Evolutionary conservation across 805 yeast species (phyloP), one percentile per base, ranked within the genome.

Genomic region (Ogataea nakhonphanomensis): DNA sequence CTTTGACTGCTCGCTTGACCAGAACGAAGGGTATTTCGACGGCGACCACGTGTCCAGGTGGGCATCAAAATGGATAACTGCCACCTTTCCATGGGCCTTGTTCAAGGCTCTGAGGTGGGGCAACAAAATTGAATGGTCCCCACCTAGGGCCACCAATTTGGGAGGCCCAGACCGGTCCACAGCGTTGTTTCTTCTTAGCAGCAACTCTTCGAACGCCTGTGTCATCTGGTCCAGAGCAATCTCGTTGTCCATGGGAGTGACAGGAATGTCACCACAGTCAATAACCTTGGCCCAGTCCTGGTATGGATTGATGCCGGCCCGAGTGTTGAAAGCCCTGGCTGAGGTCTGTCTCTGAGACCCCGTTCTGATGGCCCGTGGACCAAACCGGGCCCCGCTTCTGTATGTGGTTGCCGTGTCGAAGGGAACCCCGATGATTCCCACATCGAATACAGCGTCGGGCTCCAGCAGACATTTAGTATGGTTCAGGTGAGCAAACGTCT

Each of bases 21-120:
- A 59, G 37, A 49, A 58, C 8, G 61, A 52, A 8, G 86, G 84
- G 55, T 84, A 84, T 57, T 79, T 73, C 44, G 74, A 69, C 8
- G 95, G 93, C 47, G 79, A 59, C 91, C 89, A 75, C 5, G 95
- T 85, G 59, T 86, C 95, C 49, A 85, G 70, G 63, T 85, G 95
- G 10, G 93, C 91, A 57, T 86, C 95, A 51, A 86, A 84, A 61
- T 86, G 95, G 41, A 86, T 75, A 26, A 86, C 79, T 15, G 86
- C 78, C 35, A 86, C 62, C 13, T 78, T 78, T 1, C 91, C 93
- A 54, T 85, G 76, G 14, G 73, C 53, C 37, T 74, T 65, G 44
- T 74, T 58, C 41, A 83, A 67, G 0, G 86, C 81, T 49, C 95
- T 69, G 44, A 84, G 61, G 46, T 82, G 86, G 2, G 91, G 89